phyloP scores from a whole-genome alignment of 2,329 filamentous ascomycete genomes.

The Diplodia intermedia region DNA sequence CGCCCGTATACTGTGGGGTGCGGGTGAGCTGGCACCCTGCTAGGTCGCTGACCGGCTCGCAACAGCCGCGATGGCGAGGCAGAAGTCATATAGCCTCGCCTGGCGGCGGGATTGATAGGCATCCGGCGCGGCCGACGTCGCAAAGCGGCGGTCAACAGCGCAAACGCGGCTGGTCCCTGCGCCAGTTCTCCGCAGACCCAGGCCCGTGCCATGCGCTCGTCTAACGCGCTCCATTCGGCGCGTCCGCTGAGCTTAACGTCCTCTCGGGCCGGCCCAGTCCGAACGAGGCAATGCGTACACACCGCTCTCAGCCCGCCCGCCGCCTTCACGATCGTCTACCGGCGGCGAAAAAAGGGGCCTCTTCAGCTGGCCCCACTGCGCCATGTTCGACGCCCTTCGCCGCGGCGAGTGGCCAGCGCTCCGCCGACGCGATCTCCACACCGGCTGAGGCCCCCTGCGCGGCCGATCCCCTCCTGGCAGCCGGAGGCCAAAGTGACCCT shows the following conservation, averaged over 20 bases:
- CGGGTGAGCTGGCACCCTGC: constrained; percentile 18
- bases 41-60: constrained; percentile 15
- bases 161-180: constrained; percentile 17
- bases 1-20: constrained; percentile 26
- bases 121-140: constrained; percentile 13
- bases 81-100: constrained; percentile 15
- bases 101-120: constrained; percentile 17
- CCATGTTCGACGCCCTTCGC: constrained; percentile 25
- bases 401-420: constrained; percentile 22
- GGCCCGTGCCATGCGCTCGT: constrained; percentile 14
- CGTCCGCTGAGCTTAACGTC: constrained; percentile 21
- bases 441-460: constrained; percentile 26
- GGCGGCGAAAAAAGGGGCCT: constrained; percentile 9
- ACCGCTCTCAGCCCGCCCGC: constrained; percentile 25
- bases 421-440: constrained; percentile 26
- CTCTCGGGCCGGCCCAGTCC: constrained; percentile 27
- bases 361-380: constrained; percentile 14
- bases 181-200: constrained; percentile 11
- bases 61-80: constrained; percentile 12
- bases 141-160: constrained; percentile 25
- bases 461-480: constrained; percentile 26
- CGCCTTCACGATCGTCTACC: constrained; percentile 20
- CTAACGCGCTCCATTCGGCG: constrained; percentile 14
- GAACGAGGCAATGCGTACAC: constrained; percentile 24
- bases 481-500: constrained; percentile 26